A percentile compares a stretch with the other conserved stretches of the same genome.
Conservation (phyloP, 2,329 filamentous ascomycete species). For the Penicillium sp. region DNA sequence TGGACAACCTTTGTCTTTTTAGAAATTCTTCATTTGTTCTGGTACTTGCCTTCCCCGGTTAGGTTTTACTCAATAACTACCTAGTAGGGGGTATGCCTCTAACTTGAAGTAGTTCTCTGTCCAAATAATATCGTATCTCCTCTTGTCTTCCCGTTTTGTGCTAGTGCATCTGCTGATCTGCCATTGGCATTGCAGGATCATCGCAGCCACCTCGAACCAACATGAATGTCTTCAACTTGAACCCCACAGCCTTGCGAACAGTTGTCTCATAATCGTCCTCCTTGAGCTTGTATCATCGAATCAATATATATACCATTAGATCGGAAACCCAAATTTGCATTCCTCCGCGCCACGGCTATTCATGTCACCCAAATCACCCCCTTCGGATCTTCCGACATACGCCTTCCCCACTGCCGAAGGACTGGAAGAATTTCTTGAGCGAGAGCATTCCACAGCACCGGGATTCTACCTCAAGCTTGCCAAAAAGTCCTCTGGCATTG, state of each 20-base stretch:
- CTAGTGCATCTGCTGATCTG: background rate
- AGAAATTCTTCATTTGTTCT: too few relatives aligned
- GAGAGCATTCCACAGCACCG: slow-evolving; percentile 35
- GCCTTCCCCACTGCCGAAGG: slow-evolving; percentile 30
- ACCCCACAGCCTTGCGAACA: background rate
- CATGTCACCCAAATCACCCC: slow-evolving; percentile 11
- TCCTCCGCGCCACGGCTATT: background rate
- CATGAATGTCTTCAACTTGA: background rate
- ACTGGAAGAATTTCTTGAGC: slow-evolving; percentile 48
- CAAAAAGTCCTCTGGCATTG: slow-evolving; percentile 52
- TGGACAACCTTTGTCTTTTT: too few relatives aligned
- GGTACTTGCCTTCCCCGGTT: too few relatives aligned
- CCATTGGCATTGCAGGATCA: background rate
- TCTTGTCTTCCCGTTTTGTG: background rate
- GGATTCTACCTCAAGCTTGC: slow-evolving; percentile 56
- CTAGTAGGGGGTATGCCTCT: too few relatives aligned
- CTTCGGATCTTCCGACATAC: slow-evolving; percentile 32
- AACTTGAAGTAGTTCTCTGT: too few relatives aligned
- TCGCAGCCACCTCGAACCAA: background rate
- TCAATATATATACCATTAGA: too few relatives aligned
- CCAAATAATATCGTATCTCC: too few relatives aligned
- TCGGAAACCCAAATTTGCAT: too few relatives aligned
- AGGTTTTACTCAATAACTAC: too few relatives aligned
- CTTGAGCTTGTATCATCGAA: too few relatives aligned
- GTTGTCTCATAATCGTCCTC: background rate